A percentile compares a stretch with the other conserved stretches of the same genome.
These are phyloP conservation scores for Cordyceps tenuipes DNA, from an alignment of 2,329 filamentous ascomycete genomes.

Conservation along the genomic window DNA sequence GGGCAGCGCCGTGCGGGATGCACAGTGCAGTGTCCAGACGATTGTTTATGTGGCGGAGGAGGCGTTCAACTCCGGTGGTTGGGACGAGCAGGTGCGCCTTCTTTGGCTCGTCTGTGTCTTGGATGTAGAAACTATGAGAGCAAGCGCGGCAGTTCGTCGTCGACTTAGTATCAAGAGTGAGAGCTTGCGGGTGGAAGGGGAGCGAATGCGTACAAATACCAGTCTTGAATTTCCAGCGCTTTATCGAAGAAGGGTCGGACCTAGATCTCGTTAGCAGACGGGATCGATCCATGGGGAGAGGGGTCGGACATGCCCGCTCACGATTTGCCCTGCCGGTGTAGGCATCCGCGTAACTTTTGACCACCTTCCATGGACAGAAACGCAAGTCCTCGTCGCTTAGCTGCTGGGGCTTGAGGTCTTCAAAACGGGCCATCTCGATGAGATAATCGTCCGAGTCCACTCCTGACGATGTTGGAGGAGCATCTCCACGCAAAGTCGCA, in stretches of 20 bases:
- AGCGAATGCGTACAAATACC: constrained; percentile 62
- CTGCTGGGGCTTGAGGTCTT: neutral
- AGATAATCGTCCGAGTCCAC: neutral
- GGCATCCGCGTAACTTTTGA: constrained; percentile 50
- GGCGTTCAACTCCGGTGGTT: constrained; percentile 52
- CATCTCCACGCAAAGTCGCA: neutral
- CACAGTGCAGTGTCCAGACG: constrained; percentile 44
- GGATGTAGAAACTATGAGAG: constrained; percentile 54
- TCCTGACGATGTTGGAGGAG: neutral
- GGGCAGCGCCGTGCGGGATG: constrained; percentile 46
- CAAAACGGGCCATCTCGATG: constrained; percentile 4
- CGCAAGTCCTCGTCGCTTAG: constrained; percentile 16
- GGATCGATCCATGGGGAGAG: neutral
- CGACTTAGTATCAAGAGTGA: too few species aligned
- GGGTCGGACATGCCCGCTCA: constrained; percentile 32
- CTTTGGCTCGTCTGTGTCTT: constrained; percentile 38
- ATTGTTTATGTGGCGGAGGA: constrained; percentile 58
- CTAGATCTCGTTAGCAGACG: constrained; percentile 21
- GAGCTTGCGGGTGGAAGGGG: neutral
- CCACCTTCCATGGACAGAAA: constrained; percentile 44
- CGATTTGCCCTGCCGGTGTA: constrained; percentile 49
- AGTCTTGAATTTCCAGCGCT: constrained; percentile 52
- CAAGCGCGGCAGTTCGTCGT: neutral
- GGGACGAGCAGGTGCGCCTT: constrained; percentile 60
- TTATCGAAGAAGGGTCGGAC: constrained; percentile 44